Base-by-base conservation (phyloP, 345 rosid species). In the Clausena lansium region DNA sequence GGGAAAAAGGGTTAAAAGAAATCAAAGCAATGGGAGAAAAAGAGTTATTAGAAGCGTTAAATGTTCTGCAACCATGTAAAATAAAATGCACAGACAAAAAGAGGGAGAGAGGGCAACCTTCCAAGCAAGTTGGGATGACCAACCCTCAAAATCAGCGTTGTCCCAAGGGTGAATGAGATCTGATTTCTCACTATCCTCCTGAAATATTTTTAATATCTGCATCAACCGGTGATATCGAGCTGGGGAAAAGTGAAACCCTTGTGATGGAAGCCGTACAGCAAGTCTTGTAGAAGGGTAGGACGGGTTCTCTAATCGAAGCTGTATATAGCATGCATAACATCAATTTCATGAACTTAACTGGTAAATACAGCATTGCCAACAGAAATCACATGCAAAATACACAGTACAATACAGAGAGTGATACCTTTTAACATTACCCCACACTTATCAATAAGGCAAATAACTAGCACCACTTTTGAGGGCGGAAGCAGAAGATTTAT, bases 171-270 rank as follows among this genome's bases (percentile, higher is more conserved):
- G 91, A 67, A 82, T 75, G 67, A 82, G 73, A 78, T 86, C 86
- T 22, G 89, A 79, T 74, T 76, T 81, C 77, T 91, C 88, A 82
- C 72, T 83, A 76, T 89, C 92, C 78, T 89, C 89, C 81, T 88
- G 92, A 83, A 96, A 92, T 47, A 94, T 87, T 87, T 94, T 90
- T 63, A 80, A 82, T 68, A 96, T 92, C 86, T 88, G 94, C 98
- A 96, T 96, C 86, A 96, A 84, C 83, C 99, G 87, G 82, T 96
- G 99, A 88, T 96, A 96, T 54, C 99, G 91, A 71, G 98, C 97
- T 28, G 99, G 99, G 81, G 99, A 96, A 86, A 96, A 92, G 86
- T 96, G 95, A 83, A 96, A 92, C 69, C 97, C 92, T 84, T 94
- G 77, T 36, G 98, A 92, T 7, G 99, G 99, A 81, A 96, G 79